Evolutionary conservation across 164 flowering plant species (phyloP), one percentile per base, ranked within the genome.

Genomic region (Vitis rotundifolia): DNA sequence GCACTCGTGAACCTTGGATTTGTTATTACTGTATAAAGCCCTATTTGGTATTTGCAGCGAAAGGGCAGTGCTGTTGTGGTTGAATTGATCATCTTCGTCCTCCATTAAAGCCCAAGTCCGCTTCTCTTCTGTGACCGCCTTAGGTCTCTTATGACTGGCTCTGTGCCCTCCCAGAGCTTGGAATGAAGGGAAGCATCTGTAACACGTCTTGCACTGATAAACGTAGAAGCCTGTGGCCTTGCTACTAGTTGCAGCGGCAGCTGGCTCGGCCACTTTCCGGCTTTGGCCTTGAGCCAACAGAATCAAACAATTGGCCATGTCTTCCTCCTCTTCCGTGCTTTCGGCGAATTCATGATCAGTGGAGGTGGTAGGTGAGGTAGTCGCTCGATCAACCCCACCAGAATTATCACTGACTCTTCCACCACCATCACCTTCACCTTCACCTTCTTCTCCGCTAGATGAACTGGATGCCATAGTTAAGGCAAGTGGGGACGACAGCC

Each of bases 151-250:
- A 77, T 88, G 91, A 44, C 91, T 86, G 0, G 91, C 86, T 54
- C 89, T 72, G 72, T 86, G 89, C 9, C 91, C 89, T 1, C 91
- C 91, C 0, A 87, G 79, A 1, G 91, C 89, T 76, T 87, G 91
- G 63, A 87, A 87, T 0, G 91, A 85, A 8, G 81, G 68, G 73
- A 87, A 87, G 48, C 81, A 70, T n/a, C 79, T 72, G 73, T 81
- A 64, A 61, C 91, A 87, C n/a, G 91, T 87, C 61, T 81, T 84
- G 78, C 91, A 87, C 65, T 81, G 82, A 59, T 82, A 84, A 12
- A 61, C 55, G 3, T 50, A 49, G 7, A 54, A 18, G 29, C 69
- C 69, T 3, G 53, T 12, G 1, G 60, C 22, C 59, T 52, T 8
- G 48, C 5, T 49, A 62, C 16, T 31, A 49, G 73, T 13, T n/a